Evolutionary conservation across 169 alveolate species (phyloP).

Genomic region (Plasmodium falciparum): DNA sequence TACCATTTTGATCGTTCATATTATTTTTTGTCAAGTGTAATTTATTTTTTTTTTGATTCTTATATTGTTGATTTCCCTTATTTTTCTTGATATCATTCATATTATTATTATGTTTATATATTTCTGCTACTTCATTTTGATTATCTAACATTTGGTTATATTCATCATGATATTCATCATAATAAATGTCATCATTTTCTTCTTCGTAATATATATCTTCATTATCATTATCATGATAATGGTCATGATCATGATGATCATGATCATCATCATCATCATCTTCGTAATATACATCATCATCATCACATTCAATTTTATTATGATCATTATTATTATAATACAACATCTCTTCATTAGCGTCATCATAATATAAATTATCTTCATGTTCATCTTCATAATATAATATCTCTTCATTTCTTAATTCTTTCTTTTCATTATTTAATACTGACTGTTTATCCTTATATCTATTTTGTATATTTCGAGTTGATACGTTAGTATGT

Average conservation of each 20-base stretch:
- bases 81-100: too few species aligned
- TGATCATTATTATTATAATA: conserved; percentile 16
- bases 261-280: conserved; percentile 2
- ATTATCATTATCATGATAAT: neutral
- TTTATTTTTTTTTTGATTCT: too few species aligned
- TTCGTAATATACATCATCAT: conserved; percentile 9
- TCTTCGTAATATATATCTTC: neutral
- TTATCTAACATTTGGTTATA: neutral
- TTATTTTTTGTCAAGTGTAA: too few species aligned
- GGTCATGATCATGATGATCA: neutral
- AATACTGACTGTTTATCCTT: neutral
- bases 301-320: conserved; percentile 2
- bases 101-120: too few species aligned
- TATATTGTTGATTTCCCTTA: too few species aligned
- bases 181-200: neutral
- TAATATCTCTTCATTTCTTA: neutral
- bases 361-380: conserved; percentile 7
- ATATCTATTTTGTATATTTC: neutral
- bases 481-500: neutral
- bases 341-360: neutral
- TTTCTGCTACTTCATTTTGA: too few species aligned
- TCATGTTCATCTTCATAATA: neutral
- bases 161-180: neutral
- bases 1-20: too few species aligned
- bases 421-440: neutral